Evolutionary conservation across 78 protist species (phyloP).

Genomic region (Diacronema lutheri): DNA sequence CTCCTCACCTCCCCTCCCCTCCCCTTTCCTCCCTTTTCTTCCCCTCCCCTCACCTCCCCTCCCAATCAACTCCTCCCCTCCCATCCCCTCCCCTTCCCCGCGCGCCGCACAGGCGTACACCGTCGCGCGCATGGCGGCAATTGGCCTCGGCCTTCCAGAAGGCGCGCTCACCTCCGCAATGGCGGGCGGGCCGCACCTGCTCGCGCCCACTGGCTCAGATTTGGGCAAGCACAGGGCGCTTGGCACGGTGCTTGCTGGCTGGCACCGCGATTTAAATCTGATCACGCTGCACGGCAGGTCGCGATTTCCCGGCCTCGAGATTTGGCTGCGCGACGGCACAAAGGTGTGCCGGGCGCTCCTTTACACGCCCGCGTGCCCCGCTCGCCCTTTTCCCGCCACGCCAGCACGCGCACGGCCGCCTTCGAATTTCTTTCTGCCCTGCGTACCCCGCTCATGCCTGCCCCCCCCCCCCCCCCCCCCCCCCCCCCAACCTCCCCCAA

Average conservation of each 20-base stretch:
- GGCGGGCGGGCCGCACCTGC: slow-evolving; percentile 79
- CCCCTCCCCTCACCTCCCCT: too few species aligned
- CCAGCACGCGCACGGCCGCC: too few species aligned
- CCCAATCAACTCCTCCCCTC: too few species aligned
- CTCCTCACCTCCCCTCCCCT: too few species aligned
- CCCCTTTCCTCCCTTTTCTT: too few species aligned
- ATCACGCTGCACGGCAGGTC: slow-evolving; percentile 82
- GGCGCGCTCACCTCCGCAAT: slow-evolving; percentile 55
- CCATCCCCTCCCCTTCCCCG: too few species aligned
- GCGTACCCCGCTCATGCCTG: slow-evolving; percentile 60
- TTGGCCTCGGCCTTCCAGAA: slow-evolving; percentile 51
- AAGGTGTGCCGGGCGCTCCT: too few species aligned
- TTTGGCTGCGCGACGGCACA: slow-evolving; percentile 43
- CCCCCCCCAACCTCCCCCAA: too few species aligned
- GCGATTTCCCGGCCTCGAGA: slow-evolving; percentile 70
- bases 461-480: slow-evolving; percentile 16
- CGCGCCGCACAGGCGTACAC: too few species aligned
- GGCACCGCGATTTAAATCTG: slow-evolving; percentile 83
- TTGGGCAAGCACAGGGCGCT: slow-evolving; percentile 42
- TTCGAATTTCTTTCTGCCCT: too few species aligned
- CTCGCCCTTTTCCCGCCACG: too few species aligned
- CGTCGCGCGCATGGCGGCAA: slow-evolving; percentile 39
- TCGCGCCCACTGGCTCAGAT: slow-evolving; percentile 90
- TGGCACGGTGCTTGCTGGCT: slow-evolving; percentile 77
- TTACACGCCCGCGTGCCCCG: too few species aligned